Conservation (phyloP, 768 basidiomycete genomes). For the Agaricus blazei region DNA sequence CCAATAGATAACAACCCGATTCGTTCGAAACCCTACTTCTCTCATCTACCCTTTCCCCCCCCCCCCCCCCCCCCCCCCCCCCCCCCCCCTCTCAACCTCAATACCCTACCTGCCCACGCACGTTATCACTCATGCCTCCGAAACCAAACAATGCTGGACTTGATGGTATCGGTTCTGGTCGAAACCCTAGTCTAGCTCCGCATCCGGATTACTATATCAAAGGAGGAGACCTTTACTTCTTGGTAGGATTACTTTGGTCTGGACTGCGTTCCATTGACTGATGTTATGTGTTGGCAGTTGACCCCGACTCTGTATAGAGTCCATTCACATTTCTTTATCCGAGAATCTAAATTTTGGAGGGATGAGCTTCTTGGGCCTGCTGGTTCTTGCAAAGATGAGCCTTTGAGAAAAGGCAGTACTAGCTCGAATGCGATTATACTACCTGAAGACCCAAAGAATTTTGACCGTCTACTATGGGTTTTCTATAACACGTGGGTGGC, state of each 20-base stretch:
- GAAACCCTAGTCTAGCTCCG: not conserved
- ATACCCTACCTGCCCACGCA: too few species aligned
- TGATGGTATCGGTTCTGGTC: not conserved
- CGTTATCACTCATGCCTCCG: not conserved
- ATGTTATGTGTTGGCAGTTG: slow-evolving; percentile 22
- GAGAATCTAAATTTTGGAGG: slow-evolving; percentile 44
- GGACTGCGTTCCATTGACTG: not conserved
- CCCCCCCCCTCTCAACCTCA: too few species aligned
- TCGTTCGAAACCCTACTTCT: not conserved
- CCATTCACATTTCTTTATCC: slow-evolving; percentile 47
- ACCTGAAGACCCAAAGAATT: slow-evolving; percentile 38
- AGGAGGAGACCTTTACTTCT: slow-evolving; percentile 1
- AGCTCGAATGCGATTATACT: slow-evolving; percentile 32
- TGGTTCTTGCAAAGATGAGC: slow-evolving; percentile 17
- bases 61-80: too few species aligned
- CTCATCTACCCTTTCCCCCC: not conserved
- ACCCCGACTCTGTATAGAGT: slow-evolving; percentile 42
- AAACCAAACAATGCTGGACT: not conserved
- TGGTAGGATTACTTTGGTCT: slow-evolving; percentile 17
- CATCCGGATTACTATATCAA: not conserved
- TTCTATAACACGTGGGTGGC: slow-evolving; percentile 55
- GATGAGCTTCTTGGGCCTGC: slow-evolving; percentile 19
- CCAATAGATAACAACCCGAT: slow-evolving; percentile 1
- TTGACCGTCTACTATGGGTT: slow-evolving; percentile 51
- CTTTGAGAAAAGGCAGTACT: slow-evolving; percentile 20